These are phyloP conservation scores for Annulohypoxylon bovei DNA, from an alignment of 495 filamentous ascomycete species.

Conservation along the genomic window DNA sequence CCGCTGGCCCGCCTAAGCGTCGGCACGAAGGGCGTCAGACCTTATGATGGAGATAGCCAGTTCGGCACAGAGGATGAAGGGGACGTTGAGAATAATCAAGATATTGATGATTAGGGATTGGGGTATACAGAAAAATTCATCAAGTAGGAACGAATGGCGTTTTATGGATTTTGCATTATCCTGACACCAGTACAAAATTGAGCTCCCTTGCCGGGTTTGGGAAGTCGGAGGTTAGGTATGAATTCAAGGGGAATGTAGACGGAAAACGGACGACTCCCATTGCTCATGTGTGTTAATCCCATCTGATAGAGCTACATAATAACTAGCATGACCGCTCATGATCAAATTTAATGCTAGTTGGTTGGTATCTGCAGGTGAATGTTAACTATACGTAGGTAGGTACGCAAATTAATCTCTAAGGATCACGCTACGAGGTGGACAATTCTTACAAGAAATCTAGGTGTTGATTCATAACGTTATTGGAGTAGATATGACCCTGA, in stretches of 20 bases:
- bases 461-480: too few relatives aligned
- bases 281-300: conserved; percentile 20
- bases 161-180: conserved; percentile 16
- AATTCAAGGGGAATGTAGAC: background rate
- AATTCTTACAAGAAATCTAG: too few relatives aligned
- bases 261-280: conserved; percentile 15
- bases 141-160: conserved; percentile 25
- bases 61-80: conserved; percentile 31
- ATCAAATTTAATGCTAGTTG: background rate
- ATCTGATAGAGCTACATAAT: conserved; percentile 33
- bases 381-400: too few relatives aligned
- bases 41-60: conserved; percentile 31
- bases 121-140: conserved; percentile 31
- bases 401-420: too few relatives aligned
- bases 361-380: background rate
- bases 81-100: conserved; percentile 13
- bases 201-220: conserved; percentile 1
- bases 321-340: conserved; percentile 33
- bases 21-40: background rate
- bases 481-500: too few relatives aligned
- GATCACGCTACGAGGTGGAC: too few relatives aligned
- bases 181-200: conserved; percentile 31
- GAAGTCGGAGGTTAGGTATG: conserved; percentile 5
- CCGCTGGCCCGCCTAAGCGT: conserved; percentile 24
- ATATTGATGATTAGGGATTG: conserved; percentile 9